phyloP scores from a whole-genome alignment of 2,329 filamentous ascomycete genomes.

The Clarireedia hainanense region DNA sequence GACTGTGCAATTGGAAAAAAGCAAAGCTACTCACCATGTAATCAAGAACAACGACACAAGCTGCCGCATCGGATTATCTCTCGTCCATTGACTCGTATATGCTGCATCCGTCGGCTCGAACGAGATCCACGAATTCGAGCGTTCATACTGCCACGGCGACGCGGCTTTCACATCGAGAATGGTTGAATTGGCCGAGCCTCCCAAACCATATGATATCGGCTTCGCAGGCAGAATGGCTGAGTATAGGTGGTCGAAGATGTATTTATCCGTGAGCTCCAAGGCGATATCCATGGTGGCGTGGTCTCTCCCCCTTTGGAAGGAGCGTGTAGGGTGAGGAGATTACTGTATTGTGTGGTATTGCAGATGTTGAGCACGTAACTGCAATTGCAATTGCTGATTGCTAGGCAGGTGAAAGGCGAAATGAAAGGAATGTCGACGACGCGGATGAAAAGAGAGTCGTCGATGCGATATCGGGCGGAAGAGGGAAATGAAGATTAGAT shows the following conservation, averaged over 20 bases:
- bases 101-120: slow-evolving; percentile 67
- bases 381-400: too few relatives aligned
- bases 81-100: slow-evolving; percentile 67
- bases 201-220: slow-evolving; percentile 45
- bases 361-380: not conserved
- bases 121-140: slow-evolving; percentile 61
- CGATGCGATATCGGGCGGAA: not conserved
- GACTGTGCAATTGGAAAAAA: not conserved
- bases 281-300: slow-evolving; percentile 74
- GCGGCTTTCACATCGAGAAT: slow-evolving; percentile 48
- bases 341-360: too few relatives aligned
- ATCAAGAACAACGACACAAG: slow-evolving; percentile 69
- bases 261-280: slow-evolving; percentile 77
- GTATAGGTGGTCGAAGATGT: slow-evolving; percentile 72
- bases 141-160: slow-evolving; percentile 61
- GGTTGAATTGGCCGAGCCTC: slow-evolving; percentile 41
- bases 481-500: not conserved
- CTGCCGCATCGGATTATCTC: slow-evolving; percentile 74
- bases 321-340: too few relatives aligned
- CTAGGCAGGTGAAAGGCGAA: not conserved
- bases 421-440: not conserved
- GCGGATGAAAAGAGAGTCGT: not conserved
- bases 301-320: not conserved
- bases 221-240: slow-evolving; percentile 59
- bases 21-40: slow-evolving; percentile 59